These are phyloP conservation scores for Suhomyces emberorum DNA, from an alignment of 805 yeast genomes.

Conservation along the genomic window DNA sequence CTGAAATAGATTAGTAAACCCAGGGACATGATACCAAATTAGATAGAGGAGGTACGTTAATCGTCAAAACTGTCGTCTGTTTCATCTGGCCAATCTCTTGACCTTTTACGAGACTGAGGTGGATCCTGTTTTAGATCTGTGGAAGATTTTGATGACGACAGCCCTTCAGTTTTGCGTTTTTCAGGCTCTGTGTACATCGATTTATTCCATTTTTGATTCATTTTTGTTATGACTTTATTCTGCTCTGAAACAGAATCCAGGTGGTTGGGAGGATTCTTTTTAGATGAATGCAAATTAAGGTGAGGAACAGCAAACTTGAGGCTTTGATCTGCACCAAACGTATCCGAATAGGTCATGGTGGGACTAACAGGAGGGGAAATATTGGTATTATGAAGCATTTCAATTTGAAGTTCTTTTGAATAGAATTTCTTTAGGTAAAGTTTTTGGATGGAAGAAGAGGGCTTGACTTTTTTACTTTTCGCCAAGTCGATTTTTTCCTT, in stretches of 20 bases:
- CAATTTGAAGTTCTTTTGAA: slow-evolving; percentile 40
- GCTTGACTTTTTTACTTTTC: slow-evolving; percentile 13
- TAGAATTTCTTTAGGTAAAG: slow-evolving; percentile 29
- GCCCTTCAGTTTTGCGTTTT: too few species aligned
- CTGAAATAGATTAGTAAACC: slow-evolving; percentile 1
- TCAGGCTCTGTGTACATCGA: slow-evolving; percentile 12
- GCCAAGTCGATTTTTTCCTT: not conserved
- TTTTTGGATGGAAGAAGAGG: slow-evolving; percentile 17
- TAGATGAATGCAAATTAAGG: slow-evolving; percentile 1
- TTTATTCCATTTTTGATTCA: slow-evolving; percentile 42
- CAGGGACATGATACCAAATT: not conserved
- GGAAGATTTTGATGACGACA: too few species aligned
- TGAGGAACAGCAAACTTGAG: slow-evolving; percentile 9
- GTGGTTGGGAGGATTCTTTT: too few species aligned
- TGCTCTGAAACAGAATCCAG: slow-evolving; percentile 23
- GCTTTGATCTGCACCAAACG: slow-evolving; percentile 3
- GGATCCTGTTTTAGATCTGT: not conserved
- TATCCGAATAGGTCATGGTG: slow-evolving; percentile 5
- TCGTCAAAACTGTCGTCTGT: slow-evolving; percentile 9
- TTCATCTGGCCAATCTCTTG: slow-evolving; percentile 15
- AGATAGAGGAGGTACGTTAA: too few species aligned
- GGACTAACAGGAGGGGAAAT: slow-evolving; percentile 10
- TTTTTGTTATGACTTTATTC: slow-evolving; percentile 30
- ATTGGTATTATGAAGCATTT: slow-evolving; percentile 20
- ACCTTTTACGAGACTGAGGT: slow-evolving; percentile 11